Evolutionary conservation across 768 basidiomycete species (phyloP).

Genomic region (Boletus vermiculosoides): DNA sequence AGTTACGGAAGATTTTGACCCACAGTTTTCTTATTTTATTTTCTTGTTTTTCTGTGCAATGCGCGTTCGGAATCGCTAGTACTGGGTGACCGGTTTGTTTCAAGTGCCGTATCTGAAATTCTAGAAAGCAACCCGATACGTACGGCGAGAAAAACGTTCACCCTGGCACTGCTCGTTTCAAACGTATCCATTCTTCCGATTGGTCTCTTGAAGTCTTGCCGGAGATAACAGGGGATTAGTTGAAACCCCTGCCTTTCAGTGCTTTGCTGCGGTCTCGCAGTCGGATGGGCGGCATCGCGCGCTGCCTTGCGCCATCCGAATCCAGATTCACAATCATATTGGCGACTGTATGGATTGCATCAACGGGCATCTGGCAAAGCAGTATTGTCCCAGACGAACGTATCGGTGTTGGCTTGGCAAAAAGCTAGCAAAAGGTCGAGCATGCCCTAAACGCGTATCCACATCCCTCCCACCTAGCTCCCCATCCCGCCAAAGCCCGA

Average conservation of each 20-base stretch:
- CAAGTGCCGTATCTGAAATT: background rate
- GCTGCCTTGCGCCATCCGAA: background rate
- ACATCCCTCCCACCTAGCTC: background rate
- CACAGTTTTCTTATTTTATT: too few relatives aligned
- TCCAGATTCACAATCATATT: background rate
- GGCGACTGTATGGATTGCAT: background rate
- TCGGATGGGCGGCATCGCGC: background rate
- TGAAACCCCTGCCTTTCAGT: background rate
- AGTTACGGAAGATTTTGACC: too few relatives aligned
- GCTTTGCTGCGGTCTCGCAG: background rate
- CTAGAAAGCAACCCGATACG: too few relatives aligned
- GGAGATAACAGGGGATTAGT: background rate
- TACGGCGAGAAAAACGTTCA: too few relatives aligned
- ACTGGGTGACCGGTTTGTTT: too few relatives aligned
- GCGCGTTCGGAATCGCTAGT: too few relatives aligned
- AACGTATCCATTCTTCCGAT: background rate
- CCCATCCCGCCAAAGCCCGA: background rate
- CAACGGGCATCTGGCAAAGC: background rate
- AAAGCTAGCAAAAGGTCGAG: background rate
- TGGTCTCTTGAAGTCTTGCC: background rate
- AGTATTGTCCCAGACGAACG: background rate
- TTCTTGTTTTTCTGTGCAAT: too few relatives aligned
- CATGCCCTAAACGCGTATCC: background rate
- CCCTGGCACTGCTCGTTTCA: background rate
- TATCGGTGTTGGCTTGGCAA: background rate